A percentile compares a stretch with the other conserved stretches of the same genome.
Conservation (phyloP, 176 grass and related monocot genomes). For the Oryza glaberrima region DNA sequence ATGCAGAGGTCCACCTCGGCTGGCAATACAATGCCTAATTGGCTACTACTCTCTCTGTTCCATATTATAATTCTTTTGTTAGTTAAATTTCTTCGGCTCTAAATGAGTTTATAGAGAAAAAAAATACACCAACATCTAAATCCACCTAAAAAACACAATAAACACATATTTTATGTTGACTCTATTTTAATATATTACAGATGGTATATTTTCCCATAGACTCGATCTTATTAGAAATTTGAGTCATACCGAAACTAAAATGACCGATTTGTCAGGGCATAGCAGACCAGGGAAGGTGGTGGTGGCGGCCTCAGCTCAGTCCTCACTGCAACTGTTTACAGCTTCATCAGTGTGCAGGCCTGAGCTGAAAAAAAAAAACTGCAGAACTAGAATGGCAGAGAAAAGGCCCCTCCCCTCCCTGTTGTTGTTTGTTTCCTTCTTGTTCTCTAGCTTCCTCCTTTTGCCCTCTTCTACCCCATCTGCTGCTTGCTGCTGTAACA, state of each 20-base stretch:
- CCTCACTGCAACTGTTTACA: background rate
- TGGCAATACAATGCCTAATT: too few species aligned
- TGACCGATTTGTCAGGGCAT: background rate
- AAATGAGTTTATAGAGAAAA: too few species aligned
- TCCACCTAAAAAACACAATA: too few species aligned
- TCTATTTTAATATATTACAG: too few species aligned
- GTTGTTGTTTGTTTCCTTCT: conserved; percentile 41
- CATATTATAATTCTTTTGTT: too few species aligned
- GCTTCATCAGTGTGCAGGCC: background rate
- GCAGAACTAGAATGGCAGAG: conserved; percentile 39
- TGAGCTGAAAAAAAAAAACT: background rate
- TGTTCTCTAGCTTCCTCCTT: conserved; percentile 33
- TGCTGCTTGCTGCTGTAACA: conserved; percentile 13
- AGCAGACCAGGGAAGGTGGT: conserved; percentile 38
- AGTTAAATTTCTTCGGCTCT: too few species aligned
- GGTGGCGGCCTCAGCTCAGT: conserved; percentile 1
- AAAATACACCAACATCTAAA: too few species aligned
- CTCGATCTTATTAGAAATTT: too few species aligned
- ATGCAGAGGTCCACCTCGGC: background rate
- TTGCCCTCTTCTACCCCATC: conserved; percentile 22
- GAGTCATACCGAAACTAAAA: too few species aligned
- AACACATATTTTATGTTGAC: too few species aligned
- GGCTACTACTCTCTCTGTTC: too few species aligned
- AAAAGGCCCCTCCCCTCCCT: conserved; percentile 1
- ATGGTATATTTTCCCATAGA: too few species aligned